Conservation (phyloP, 2,329 filamentous ascomycete genomes). For the Rhynchosporium agropyri region DNA sequence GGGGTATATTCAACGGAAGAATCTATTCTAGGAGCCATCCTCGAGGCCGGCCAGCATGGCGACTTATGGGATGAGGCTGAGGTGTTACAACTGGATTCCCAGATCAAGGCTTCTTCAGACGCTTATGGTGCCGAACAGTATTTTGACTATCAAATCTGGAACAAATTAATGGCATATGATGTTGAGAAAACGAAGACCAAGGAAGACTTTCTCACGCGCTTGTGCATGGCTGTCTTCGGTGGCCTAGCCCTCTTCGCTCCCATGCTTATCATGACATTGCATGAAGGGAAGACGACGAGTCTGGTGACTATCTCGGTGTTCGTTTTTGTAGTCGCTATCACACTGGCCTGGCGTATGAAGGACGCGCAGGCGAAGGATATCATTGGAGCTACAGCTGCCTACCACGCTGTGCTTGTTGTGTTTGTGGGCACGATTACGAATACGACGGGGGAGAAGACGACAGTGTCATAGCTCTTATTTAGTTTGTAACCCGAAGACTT, state of each 20-base stretch:
- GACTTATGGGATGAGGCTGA: no score
- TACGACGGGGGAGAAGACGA: neutral
- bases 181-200: neutral
- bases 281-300: neutral
- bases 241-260: slow-evolving; percentile 16
- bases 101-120: no score
- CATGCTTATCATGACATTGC: slow-evolving; percentile 21
- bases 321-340: neutral
- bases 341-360: neutral
- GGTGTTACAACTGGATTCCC: no score
- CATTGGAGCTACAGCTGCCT: slow-evolving; percentile 13
- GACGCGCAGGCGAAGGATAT: slow-evolving; percentile 12
- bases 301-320: neutral
- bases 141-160: no score
- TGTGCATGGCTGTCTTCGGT: slow-evolving; percentile 17
- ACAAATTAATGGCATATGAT: no score
- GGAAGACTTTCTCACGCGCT: neutral
- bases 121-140: no score
- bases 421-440: slow-evolving; percentile 8
- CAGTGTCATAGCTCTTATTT: no score
- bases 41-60: no score
- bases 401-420: slow-evolving; percentile 17
- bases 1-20: no score
- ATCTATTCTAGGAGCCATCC: no score
- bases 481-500: no score